phyloP scores from a whole-genome alignment of 148 eudicot genomes.

The Nepenthes gracilis region DNA sequence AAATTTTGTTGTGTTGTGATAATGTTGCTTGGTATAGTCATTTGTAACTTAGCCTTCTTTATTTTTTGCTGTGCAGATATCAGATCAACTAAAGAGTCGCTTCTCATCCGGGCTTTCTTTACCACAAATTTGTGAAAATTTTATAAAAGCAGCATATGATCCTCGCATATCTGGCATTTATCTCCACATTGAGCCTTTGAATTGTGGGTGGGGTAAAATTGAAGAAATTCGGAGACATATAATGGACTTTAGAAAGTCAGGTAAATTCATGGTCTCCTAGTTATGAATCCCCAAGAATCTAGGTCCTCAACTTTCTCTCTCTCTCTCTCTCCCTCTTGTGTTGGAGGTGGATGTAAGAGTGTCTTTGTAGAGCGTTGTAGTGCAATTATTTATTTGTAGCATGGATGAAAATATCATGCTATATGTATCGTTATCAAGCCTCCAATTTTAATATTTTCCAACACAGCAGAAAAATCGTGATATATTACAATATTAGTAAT shows the following conservation, averaged over 20 bases:
- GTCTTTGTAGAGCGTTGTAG: no score
- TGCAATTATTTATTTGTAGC: no score
- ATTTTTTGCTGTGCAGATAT: slow-evolving; percentile 31
- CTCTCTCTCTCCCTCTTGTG: no score
- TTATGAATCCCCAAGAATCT: no score
- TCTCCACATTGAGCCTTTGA: slow-evolving; percentile 74
- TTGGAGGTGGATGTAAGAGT: no score
- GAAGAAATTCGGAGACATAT: slow-evolving; percentile 94
- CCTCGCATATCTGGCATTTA: slow-evolving; percentile 85
- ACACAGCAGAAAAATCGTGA: no score
- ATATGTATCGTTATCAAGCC: no score
- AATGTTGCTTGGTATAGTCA: neutral
- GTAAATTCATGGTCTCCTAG: slow-evolving; percentile 11
- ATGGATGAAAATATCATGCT: no score
- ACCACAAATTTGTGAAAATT: slow-evolving; percentile 91
- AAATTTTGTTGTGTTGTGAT: neutral
- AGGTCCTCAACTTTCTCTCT: neutral
- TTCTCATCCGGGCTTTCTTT: slow-evolving; percentile 68
- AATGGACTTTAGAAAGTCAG: slow-evolving; percentile 79
- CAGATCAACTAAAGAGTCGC: slow-evolving; percentile 76
- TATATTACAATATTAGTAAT: no score
- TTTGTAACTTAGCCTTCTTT: neutral
- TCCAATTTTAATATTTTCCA: no score
- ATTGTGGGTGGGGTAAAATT: slow-evolving; percentile 89
- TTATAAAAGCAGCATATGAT: slow-evolving; percentile 86